Percentiles rank a stretch among this genome's conserved stretches.
Conservation (phyloP, 768 basidiomycete genomes). For the Boletus rufocinnamomeus region DNA sequence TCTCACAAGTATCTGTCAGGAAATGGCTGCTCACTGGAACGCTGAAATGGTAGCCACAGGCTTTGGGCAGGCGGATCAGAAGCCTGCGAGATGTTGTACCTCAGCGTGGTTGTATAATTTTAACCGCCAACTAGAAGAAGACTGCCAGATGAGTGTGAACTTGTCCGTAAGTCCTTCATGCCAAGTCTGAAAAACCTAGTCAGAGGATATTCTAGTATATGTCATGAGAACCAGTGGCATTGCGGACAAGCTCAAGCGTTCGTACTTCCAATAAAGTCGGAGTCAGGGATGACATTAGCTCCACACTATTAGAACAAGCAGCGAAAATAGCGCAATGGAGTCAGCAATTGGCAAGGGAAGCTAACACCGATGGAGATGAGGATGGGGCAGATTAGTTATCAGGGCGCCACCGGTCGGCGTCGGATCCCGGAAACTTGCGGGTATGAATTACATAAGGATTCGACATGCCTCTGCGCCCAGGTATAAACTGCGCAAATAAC, state of each 20-base stretch:
- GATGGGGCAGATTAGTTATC: too few species aligned
- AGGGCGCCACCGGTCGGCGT: too few species aligned
- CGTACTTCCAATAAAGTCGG: neutral
- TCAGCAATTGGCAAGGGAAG: neutral
- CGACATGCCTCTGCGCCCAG: too few species aligned
- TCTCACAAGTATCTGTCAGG: neutral
- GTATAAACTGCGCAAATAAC: neutral
- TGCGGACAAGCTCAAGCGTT: slow-evolving; percentile 1
- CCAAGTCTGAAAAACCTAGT: too few species aligned
- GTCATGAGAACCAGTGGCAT: neutral
- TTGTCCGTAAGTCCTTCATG: neutral
- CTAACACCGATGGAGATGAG: neutral
- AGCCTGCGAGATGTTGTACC: neutral
- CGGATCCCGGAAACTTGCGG: too few species aligned
- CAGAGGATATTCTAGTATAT: too few species aligned
- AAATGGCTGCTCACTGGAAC: neutral
- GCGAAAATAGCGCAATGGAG: slow-evolving; percentile 6
- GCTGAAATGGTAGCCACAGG: neutral
- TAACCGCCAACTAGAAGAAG: neutral
- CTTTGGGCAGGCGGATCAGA: neutral
- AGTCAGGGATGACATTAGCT: neutral
- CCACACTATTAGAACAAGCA: neutral
- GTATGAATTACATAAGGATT: too few species aligned
- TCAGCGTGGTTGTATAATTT: neutral
- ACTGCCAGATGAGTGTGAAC: neutral